phyloP scores from a whole-genome alignment of 768 basidiomycete genomes.

The Gyrodon lividus region DNA sequence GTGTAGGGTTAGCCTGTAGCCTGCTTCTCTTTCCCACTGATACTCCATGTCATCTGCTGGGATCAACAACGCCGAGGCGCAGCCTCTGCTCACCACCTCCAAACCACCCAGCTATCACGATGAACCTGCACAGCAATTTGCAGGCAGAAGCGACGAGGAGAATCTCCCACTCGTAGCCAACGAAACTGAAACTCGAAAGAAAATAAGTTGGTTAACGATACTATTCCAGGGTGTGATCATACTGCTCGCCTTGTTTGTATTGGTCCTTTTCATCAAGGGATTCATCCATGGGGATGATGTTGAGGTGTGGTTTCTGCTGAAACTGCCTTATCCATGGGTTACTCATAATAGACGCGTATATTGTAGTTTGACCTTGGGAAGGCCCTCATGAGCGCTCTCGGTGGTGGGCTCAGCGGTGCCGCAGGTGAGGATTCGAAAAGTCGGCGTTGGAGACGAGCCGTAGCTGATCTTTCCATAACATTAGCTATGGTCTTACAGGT shows the following conservation, averaged over 20 bases:
- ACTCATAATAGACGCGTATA: conserved; percentile 33
- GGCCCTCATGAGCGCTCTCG: conserved; percentile 79
- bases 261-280: conserved; percentile 63
- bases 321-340: conserved; percentile 43
- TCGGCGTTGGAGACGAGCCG: background rate
- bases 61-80: conserved; percentile 12
- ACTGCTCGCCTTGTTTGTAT: conserved; percentile 35
- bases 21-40: conserved; percentile 8
- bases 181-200: conserved; percentile 9
- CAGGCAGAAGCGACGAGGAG: conserved; percentile 19
- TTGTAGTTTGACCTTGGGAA: conserved; percentile 74
- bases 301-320: conserved; percentile 44
- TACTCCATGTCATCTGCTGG: conserved; percentile 21
- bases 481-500: conserved; percentile 94
- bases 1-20: background rate
- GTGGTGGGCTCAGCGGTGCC: conserved; percentile 89
- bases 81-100: conserved; percentile 24
- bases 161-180: background rate
- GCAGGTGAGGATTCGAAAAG: conserved; percentile 47
- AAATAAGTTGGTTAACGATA: conserved; percentile 13
- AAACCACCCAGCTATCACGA: conserved; percentile 18
- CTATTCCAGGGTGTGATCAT: conserved; percentile 34
- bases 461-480: conserved; percentile 7
- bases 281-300: conserved; percentile 69
- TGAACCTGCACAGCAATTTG: background rate